Evolutionary conservation across 352 stramenopile species (phyloP), one percentile per base, ranked within the genome.

Genomic region (Globisporangium iwayamae): DNA sequence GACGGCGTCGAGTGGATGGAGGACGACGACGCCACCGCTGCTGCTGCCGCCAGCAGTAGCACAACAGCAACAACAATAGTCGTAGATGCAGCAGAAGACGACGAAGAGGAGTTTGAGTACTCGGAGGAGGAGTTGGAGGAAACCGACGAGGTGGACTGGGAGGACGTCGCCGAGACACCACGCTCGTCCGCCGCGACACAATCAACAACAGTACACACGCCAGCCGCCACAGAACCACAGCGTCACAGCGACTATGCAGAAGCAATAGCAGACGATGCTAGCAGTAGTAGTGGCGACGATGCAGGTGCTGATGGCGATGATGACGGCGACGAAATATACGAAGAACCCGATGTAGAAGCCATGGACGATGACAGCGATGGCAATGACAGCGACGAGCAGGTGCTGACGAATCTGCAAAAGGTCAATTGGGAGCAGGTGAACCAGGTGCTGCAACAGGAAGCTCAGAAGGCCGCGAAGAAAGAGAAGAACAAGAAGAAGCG

Each of bases 381-480:
- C 9, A 8, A 20, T 4, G 64, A 69, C 9, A 9, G 18, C 4
- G 64, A 70, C n/a, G n/a, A 51, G 43, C 45, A 58, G n/a, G 41
- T 30, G 48, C 13, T 52, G n/a, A 55, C 51, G 9, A 69, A 83
- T 51, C 56, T 87, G 20, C 74, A 75, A 20, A 51, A 74, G 30
- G 74, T 92, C 32, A 76, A 94, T 67, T 93, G 84, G 84, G 76
- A 79, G 1, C 70, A 90, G 25, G 68, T 93, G 25, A 92, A 91
- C 68, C 72, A 56, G 5, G 81, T 75, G 38, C 64, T 93, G 51
- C 65, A 65, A 30, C 55, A 70, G 36, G 72, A 74, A 10, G 71
- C 57, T 2, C 55, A 18, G 14, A 46, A 39, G 7, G 55, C 60
- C 1, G 66, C 47, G 7, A 72, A 75, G 28, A 46, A 67, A 41